phyloP scores from a whole-genome alignment of 257 asterid species.

The Penstemon newberryi region DNA sequence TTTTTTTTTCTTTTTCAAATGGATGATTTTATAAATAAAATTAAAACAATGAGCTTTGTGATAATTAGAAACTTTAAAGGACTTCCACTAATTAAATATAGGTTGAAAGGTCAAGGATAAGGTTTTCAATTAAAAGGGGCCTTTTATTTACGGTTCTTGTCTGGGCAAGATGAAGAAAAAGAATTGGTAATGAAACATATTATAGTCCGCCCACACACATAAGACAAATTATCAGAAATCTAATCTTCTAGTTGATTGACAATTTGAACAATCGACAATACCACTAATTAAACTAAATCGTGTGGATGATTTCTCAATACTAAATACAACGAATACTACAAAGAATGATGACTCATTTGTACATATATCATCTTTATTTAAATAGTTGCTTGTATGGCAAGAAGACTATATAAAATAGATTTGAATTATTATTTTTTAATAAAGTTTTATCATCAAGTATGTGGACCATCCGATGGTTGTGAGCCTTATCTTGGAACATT shows the following conservation, averaged over 20 bases:
- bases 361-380: slow-evolving; percentile 18
- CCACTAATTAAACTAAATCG: slow-evolving; percentile 15
- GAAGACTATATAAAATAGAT: slow-evolving; percentile 19
- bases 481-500: not conserved
- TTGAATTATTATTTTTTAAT: not conserved
- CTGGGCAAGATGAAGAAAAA: slow-evolving; percentile 23
- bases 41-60: too few species aligned
- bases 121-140: slow-evolving; percentile 11
- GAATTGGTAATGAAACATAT: slow-evolving; percentile 9
- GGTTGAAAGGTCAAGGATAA: slow-evolving; percentile 23
- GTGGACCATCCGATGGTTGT: too few species aligned
- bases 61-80: not conserved
- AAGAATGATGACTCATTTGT: slow-evolving; percentile 34
- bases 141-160: slow-evolving; percentile 8
- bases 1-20: not conserved
- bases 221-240: slow-evolving; percentile 19
- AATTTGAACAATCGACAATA: slow-evolving; percentile 18
- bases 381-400: slow-evolving; percentile 31
- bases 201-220: slow-evolving; percentile 26
- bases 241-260: not conserved
- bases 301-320: slow-evolving; percentile 14
- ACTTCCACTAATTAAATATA: slow-evolving; percentile 13
- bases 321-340: slow-evolving; percentile 25
- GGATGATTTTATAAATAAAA: too few species aligned
- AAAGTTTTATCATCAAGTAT: too few species aligned